Conservation (phyloP, 2,329 filamentous ascomycete genomes). For the Hymenoscyphus occultus region DNA sequence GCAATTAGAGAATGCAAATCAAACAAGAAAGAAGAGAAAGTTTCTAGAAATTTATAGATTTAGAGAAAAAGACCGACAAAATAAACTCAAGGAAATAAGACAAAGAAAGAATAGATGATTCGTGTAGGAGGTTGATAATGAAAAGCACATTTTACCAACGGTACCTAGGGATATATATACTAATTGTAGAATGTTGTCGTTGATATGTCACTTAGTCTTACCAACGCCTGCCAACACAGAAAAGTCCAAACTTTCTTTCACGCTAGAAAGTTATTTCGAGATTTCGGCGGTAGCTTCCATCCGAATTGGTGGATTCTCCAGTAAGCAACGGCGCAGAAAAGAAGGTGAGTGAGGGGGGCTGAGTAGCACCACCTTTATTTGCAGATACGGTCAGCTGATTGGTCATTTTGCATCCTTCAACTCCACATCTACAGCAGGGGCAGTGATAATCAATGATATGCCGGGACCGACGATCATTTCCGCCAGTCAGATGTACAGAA, state of each 20-base stretch:
- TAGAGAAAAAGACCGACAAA: conserved; percentile 14
- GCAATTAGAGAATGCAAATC: conserved; percentile 14
- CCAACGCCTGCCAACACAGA: neutral
- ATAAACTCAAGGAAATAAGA: conserved; percentile 23
- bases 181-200: neutral
- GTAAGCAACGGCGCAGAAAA: conserved; percentile 4
- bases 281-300: neutral
- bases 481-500: neutral
- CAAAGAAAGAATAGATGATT: conserved; percentile 15
- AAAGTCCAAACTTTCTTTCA: neutral
- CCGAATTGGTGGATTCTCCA: neutral
- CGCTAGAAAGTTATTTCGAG: neutral
- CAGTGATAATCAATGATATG: neutral
- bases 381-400: neutral
- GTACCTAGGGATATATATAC: neutral
- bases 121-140: conserved; percentile 24
- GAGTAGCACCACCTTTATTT: conserved; percentile 4
- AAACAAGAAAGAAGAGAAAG: conserved; percentile 15
- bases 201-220: neutral
- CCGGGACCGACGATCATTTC: neutral
- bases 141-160: neutral
- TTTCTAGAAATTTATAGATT: conserved; percentile 14
- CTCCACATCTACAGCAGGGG: neutral
- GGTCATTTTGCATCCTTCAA: neutral
- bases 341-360: neutral